These are phyloP conservation scores for Ampelomyces quisqualis DNA, from an alignment of 2,329 filamentous ascomycete genomes.

Conservation along the genomic window DNA sequence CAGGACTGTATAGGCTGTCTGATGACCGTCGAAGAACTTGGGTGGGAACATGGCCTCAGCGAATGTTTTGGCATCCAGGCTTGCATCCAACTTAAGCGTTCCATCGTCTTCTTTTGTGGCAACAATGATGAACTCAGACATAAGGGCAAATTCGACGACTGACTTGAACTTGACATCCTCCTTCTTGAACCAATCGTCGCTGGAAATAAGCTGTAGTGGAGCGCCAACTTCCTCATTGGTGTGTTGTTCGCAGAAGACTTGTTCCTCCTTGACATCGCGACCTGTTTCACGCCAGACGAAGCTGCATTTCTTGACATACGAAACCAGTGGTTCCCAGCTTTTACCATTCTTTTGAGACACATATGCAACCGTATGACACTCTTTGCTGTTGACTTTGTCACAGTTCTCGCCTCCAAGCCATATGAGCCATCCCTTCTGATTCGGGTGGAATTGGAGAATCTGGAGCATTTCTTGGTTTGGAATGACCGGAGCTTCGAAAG, in stretches of 20 bases:
- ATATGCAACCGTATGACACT: slow-evolving; percentile 74
- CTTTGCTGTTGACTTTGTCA: slow-evolving; percentile 50
- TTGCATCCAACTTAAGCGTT: slow-evolving; percentile 75
- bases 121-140: slow-evolving; percentile 95
- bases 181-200: slow-evolving; percentile 74
- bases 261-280: slow-evolving; percentile 58
- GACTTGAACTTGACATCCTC: slow-evolving; percentile 65
- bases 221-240: slow-evolving; percentile 64
- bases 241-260: slow-evolving; percentile 66
- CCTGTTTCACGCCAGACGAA: slow-evolving; percentile 71
- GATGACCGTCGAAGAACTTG: slow-evolving; percentile 76
- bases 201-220: slow-evolving; percentile 70
- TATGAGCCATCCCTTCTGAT: slow-evolving; percentile 79
- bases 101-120: slow-evolving; percentile 68
- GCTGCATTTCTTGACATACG: slow-evolving; percentile 77
- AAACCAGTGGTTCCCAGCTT: slow-evolving; percentile 70
- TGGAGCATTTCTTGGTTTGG: slow-evolving; percentile 54
- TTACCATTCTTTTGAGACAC: slow-evolving; percentile 75
- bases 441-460: slow-evolving; percentile 77
- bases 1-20: slow-evolving; percentile 86
- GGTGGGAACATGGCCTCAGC: slow-evolving; percentile 82
- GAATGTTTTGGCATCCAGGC: slow-evolving; percentile 79
- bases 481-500: slow-evolving; percentile 68
- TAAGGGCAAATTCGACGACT: slow-evolving; percentile 84
- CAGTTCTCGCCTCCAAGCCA: slow-evolving; percentile 78